Conservation (phyloP, 179 eudicot species). For the Silene vulgaris region DNA sequence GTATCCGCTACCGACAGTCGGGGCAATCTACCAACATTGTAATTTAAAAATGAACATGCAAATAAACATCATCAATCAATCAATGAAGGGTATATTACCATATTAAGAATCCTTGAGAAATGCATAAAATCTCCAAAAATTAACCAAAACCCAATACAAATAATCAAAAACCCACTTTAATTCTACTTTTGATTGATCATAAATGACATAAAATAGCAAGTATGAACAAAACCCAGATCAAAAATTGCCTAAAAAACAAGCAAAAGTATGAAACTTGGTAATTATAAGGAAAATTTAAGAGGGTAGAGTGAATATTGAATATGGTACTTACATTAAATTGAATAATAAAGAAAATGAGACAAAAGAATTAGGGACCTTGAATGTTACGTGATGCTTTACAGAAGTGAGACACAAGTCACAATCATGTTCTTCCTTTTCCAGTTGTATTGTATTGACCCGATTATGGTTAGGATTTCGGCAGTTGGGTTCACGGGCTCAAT, state of each 20-base stretch:
- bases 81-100: neutral
- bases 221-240: neutral
- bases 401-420: neutral
- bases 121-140: neutral
- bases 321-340: conserved; percentile 8
- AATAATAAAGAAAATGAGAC: neutral
- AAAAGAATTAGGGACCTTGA: neutral
- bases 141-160: no score
- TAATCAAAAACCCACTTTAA: neutral
- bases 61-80: neutral
- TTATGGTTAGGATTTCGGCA: neutral
- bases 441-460: neutral
- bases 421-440: neutral
- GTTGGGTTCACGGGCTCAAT: neutral
- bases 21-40: neutral
- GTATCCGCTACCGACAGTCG: no score
- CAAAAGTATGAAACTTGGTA: neutral
- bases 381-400: neutral
- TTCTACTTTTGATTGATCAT: neutral
- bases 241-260: neutral
- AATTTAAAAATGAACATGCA: neutral
- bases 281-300: no score
- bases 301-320: neutral
- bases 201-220: neutral
- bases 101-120: neutral